Base-by-base conservation (phyloP, 176 grass and related monocot genomes). In the Aegilops longissima region DNA sequence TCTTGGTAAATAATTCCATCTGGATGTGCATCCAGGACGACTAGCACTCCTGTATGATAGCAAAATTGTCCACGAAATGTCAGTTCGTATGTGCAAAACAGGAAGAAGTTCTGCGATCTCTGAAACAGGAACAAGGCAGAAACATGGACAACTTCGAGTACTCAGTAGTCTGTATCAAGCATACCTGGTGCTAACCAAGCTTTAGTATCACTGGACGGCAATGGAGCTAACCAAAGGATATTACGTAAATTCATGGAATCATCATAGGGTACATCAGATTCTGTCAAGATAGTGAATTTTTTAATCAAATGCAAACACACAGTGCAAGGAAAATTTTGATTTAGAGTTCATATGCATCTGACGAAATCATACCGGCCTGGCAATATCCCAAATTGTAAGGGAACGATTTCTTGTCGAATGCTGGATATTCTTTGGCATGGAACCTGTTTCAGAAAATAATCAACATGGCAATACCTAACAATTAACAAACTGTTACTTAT, bases 341-440 rank as follows among this genome's bases (percentile, higher is more conserved):
- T 52, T 10, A 34, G 73, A 27, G 0, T 54, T 86, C 36, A 61
- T 13, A 63, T 75, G 81, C 78, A 62, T 84, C 70, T 16, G 78
- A 58, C 21, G 25, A 24, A 63, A 78, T 9, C 31, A 74, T 86
- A 98, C 96, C 93, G 88, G 80, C 74, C 64, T 98, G 93, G 73
- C 96, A 98, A 91, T 92, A 89, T 18, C 96, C 96, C 96, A 98
- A 69, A 90, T 61, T 42, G 82, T 85, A 94, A 62, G 93, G 96
- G 92, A 98, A 98, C 59, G 35, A 83, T 81, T 94, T 42, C 74
- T 92, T 85, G 20, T 98, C 91, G 72, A 73, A 88, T 70, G 90
- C 88, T 54, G 96, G 96, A 92, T 98, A 98, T 84, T 98, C 96
- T 87, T 90, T 95, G 31, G 96, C 93, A 76, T 98, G 96, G 75